These are phyloP conservation scores for Fusarium scirpi DNA, from an alignment of 2,329 filamentous ascomycete species.

Conservation along the genomic window DNA sequence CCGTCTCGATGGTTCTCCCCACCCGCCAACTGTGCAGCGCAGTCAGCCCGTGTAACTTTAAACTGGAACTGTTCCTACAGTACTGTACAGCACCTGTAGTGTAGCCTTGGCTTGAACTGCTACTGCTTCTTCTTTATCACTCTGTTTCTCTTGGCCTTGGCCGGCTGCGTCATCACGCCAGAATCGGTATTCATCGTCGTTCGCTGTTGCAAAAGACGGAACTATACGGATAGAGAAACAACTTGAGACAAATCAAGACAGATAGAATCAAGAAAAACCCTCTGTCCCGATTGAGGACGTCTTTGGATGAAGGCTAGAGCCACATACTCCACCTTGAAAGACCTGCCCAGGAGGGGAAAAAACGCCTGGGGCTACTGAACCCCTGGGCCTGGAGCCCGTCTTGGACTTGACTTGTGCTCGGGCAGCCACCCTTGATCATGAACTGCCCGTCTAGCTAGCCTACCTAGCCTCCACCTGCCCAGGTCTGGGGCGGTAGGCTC, in stretches of 20 bases:
- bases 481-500: background rate
- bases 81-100: background rate
- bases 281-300: conserved; percentile 16
- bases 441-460: conserved; percentile 5
- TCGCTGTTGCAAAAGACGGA: conserved; percentile 11
- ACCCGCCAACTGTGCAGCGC: conserved; percentile 18
- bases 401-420: conserved; percentile 7
- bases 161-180: conserved; percentile 5
- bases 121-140: background rate
- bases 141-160: conserved; percentile 3
- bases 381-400: conserved; percentile 32
- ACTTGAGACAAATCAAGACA: conserved; percentile 33
- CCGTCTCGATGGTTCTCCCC: conserved; percentile 31
- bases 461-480: no score
- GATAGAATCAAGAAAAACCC: conserved; percentile 15
- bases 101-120: conserved; percentile 3
- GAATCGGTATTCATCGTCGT: background rate
- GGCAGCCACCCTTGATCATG: conserved; percentile 28
- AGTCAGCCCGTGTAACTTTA: conserved; percentile 16
- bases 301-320: conserved; percentile 13
- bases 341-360: conserved; percentile 27
- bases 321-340: conserved; percentile 13
- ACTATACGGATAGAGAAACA: conserved; percentile 16
- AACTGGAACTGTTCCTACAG: background rate
- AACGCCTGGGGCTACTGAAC: conserved; percentile 23